These are phyloP conservation scores for Leccinum barrowsii DNA, from an alignment of 768 basidiomycete genomes.

Conservation along the genomic window DNA sequence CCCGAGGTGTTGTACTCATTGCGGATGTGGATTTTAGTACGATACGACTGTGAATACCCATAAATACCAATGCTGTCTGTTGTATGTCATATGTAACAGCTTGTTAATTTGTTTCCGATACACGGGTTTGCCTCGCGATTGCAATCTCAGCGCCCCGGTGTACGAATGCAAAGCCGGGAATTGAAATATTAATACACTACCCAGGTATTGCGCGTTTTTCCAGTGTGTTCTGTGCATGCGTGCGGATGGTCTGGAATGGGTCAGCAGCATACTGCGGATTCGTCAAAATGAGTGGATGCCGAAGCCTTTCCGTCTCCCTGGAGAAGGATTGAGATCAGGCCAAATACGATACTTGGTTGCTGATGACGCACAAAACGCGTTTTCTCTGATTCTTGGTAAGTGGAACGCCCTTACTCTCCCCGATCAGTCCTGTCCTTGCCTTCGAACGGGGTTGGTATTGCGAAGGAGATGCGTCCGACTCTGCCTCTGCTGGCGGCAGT, in stretches of 20 bases:
- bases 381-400: slow-evolving; percentile 65
- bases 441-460: slow-evolving; percentile 13
- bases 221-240: slow-evolving; percentile 76
- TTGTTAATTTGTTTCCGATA: slow-evolving; percentile 17
- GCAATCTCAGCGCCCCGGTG: not conserved
- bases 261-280: slow-evolving; percentile 62
- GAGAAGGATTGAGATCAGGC: not conserved
- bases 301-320: slow-evolving; percentile 64
- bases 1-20: slow-evolving; percentile 10
- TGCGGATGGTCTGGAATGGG: slow-evolving; percentile 77
- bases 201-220: slow-evolving; percentile 42
- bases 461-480: slow-evolving; percentile 17
- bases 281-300: slow-evolving; percentile 66
- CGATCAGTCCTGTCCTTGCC: slow-evolving; percentile 53
- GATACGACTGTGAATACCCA: slow-evolving; percentile 18
- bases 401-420: slow-evolving; percentile 56
- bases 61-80: slow-evolving; percentile 18
- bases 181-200: not conserved
- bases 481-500: slow-evolving; percentile 13
- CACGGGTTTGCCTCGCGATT: not conserved
- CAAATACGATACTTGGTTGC: not conserved
- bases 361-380: slow-evolving; percentile 56
- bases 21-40: slow-evolving; percentile 19
- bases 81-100: slow-evolving; percentile 19
- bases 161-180: not conserved